Conservation (phyloP, 257 asterid genomes). For the Gardenia jasminoides region DNA sequence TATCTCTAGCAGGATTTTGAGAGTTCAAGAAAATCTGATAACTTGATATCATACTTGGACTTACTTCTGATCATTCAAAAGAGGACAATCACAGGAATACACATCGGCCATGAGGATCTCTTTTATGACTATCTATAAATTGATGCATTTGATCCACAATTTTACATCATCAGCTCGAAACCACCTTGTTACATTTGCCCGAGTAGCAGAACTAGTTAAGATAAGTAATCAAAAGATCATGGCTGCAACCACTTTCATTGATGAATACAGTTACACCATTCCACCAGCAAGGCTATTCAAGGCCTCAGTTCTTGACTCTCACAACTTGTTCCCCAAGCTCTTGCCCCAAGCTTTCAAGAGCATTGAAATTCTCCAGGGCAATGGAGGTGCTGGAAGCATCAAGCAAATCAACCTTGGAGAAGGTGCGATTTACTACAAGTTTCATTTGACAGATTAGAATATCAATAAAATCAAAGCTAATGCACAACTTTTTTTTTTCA, state of each 20-base stretch:
- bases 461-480: no score
- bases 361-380: constrained; percentile 13
- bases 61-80: not conserved
- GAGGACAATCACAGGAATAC: not conserved
- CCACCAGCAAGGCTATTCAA: constrained; percentile 18
- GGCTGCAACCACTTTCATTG: constrained; percentile 12
- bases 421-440: not conserved
- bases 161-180: not conserved
- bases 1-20: not conserved
- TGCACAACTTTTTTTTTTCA: no score
- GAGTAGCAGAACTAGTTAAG: not conserved
- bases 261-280: constrained; percentile 8
- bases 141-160: not conserved
- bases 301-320: constrained; percentile 13
- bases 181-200: not conserved
- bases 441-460: no score
- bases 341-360: constrained; percentile 17
- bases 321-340: constrained; percentile 15
- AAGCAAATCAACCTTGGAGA: constrained; percentile 19
- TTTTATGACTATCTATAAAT: not conserved
- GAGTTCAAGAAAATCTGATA: not conserved
- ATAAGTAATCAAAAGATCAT: not conserved
- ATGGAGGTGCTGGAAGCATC: constrained; percentile 18
- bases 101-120: not conserved
- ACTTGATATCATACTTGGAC: not conserved